These are phyloP conservation scores for Trichophyton mentagrophytes DNA, from an alignment of 2,329 filamentous ascomycete species.

Conservation along the genomic window DNA sequence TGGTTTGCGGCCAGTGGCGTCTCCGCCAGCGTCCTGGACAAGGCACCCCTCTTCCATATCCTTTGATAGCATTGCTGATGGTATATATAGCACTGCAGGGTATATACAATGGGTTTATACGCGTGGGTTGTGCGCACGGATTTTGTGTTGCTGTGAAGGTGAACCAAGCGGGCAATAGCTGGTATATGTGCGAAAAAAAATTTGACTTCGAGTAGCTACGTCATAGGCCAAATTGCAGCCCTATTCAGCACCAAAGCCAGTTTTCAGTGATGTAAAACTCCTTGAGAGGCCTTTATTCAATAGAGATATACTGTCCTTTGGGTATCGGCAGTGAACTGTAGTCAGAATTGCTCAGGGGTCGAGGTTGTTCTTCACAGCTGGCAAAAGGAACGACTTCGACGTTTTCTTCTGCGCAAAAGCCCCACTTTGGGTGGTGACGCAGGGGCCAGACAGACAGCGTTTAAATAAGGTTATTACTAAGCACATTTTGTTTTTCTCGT, in stretches of 20 bases:
- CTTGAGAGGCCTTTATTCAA: background rate
- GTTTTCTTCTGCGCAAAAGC: background rate
- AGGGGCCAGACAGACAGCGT: background rate
- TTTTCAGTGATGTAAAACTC: background rate
- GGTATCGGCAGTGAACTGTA: background rate
- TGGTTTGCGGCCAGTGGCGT: constrained; percentile 22
- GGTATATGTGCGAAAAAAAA: background rate
- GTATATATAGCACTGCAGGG: background rate
- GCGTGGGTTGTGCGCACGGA: too few relatives aligned
- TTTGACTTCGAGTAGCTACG: background rate
- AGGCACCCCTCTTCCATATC: background rate
- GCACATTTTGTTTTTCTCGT: background rate
- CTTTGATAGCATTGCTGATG: background rate
- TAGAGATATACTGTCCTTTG: too few relatives aligned
- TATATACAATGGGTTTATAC: background rate
- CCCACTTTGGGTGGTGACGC: background rate
- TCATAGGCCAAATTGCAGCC: background rate
- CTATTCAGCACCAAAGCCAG: background rate
- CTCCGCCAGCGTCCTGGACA: constrained; percentile 5
- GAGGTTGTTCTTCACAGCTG: background rate
- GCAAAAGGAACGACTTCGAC: background rate
- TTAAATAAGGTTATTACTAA: constrained; percentile 2
- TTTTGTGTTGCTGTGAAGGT: too few relatives aligned
- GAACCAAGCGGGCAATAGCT: background rate
- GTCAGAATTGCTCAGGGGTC: background rate